Conservation (phyloP, 148 eudicot species). For the Polygonum maritimum region DNA sequence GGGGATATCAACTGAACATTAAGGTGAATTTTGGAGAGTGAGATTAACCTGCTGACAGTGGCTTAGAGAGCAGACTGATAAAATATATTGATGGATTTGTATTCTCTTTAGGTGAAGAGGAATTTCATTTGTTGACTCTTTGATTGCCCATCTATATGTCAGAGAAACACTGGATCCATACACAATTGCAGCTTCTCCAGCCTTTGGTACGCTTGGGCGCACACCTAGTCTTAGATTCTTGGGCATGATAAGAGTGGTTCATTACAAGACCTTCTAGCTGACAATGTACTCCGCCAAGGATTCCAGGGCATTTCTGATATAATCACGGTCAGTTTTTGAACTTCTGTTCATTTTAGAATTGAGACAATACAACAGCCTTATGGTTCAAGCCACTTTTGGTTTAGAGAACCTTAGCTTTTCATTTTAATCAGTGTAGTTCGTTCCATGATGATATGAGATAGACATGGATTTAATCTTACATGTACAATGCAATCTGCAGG, state of each 20-base stretch:
- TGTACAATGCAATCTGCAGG: neutral
- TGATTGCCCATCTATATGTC: no score
- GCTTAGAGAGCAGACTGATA: no score
- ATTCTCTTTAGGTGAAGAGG: no score
- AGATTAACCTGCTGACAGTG: neutral
- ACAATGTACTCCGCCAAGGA: no score
- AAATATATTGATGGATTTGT: no score
- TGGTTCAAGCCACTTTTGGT: neutral
- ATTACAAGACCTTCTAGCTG: constrained; percentile 31
- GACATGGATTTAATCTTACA: neutral
- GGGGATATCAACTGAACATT: neutral
- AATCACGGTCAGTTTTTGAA: no score
- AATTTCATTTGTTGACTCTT: neutral
- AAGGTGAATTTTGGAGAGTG: neutral
- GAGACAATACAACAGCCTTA: neutral
- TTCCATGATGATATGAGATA: neutral
- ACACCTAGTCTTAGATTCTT: constrained; percentile 25
- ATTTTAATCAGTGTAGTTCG: neutral
- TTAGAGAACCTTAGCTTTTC: neutral
- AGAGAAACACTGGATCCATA: constrained; percentile 72
- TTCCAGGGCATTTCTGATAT: no score
- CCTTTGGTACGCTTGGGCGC: constrained; percentile 44
- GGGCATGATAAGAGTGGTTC: constrained; percentile 9
- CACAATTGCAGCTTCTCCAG: constrained; percentile 74
- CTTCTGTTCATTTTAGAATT: neutral